Conservation (phyloP, 2,329 filamentous ascomycete genomes). For the Colletotrichum scovillei region DNA sequence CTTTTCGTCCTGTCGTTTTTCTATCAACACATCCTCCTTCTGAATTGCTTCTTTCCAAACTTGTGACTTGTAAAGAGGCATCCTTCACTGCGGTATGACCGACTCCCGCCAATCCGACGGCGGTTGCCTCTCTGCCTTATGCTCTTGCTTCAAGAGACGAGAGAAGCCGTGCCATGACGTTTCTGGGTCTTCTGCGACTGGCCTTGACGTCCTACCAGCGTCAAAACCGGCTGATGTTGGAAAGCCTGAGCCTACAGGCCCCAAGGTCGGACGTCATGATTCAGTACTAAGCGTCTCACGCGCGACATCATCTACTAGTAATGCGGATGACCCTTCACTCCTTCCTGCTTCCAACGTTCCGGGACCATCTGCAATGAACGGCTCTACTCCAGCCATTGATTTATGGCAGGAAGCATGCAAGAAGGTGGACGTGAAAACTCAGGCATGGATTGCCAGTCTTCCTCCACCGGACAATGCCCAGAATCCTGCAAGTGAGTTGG, state of each 20-base stretch:
- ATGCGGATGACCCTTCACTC: not conserved
- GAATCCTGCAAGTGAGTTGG: not conserved
- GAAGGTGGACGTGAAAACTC: not conserved
- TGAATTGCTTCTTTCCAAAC: not conserved
- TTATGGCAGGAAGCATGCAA: not conserved
- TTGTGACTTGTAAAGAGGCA: not conserved
- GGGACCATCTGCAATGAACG: not conserved
- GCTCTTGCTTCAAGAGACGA: not conserved
- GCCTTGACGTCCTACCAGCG: not conserved
- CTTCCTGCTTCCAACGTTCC: not conserved
- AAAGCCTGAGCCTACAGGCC: not conserved
- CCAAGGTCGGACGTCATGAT: not conserved
- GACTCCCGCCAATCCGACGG: not conserved
- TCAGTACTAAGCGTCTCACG: not conserved
- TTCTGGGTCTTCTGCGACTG: not conserved
- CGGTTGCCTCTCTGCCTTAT: not conserved
- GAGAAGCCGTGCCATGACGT: not conserved
- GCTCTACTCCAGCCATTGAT: not conserved
- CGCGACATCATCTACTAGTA: not conserved
- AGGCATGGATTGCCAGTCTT: not conserved
- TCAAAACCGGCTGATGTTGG: not conserved
- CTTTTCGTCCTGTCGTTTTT: not conserved
- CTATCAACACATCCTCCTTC: not conserved
- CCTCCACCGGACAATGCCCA: fast-evolving
- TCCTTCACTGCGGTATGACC: not conserved